Base-by-base conservation (phyloP, 495 filamentous ascomycete genomes). In the Xylaria palmicola region DNA sequence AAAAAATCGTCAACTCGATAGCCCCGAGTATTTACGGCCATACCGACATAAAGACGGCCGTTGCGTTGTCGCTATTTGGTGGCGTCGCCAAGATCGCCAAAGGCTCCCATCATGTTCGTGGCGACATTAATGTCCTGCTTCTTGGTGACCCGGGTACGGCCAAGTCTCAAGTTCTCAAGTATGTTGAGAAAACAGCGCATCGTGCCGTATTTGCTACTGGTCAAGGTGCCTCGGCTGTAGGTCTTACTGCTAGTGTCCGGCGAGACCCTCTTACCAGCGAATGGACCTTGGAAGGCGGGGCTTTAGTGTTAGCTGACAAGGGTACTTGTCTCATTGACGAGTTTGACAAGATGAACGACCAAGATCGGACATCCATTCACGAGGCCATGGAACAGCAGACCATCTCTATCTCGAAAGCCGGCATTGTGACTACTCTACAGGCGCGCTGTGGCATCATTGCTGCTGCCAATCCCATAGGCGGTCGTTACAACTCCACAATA, bases 311-410 rank as follows among this genome's bases (percentile, higher is more conserved):
- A 36, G 95, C 95, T 26, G 95, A 99, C 74, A 88, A 90, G 60
- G 95, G 95, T 43, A 95, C 91, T 36, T 99, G 95, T 71, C 81
- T 99, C 30, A 99, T 99, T 66, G 95, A 99, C 72, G 95, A 99
- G 74, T 99, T 99, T 74, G 95, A 99, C 83, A 99, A 99, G 82
- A 99, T 99, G 95, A 99, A 99, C 76, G 95, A 99, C 72, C 92
- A 98, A 67, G 95, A 99, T 73, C 75, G 94, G 43, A 99, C 95
- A 1, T 95, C 90, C 22, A 99, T 99, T 72, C 95, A 99, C 82
- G 95, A 99, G 81, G 95, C 95, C 59, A 99, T 99, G 95, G 95
- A 99, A 74, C 95, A 99, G 75, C 95, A 99, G 72, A 98, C 95
- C n/a, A 99, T 99, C 65, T 99, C 95, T 54, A 98, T 99, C 74